Base-by-base conservation (phyloP, 805 yeast species). In the Metschnikowia continentalis region DNA sequence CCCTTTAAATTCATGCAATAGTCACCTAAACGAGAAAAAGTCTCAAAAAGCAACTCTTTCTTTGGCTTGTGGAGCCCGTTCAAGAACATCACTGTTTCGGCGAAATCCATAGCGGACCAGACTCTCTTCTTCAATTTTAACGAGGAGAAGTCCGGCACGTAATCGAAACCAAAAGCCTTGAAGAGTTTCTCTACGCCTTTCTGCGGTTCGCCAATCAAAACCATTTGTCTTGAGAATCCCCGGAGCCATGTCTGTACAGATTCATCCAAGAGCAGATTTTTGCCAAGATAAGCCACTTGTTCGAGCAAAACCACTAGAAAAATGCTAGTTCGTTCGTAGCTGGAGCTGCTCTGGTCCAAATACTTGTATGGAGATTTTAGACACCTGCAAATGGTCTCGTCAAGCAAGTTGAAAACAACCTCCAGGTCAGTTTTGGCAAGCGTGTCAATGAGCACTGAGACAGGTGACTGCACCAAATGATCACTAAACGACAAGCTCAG, bases 301-400 rank as follows among this genome's bases (percentile, higher is more conserved):
- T 90, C 97, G 42, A 82, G 65, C 6, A 72, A 55, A 1, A 63
- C 68, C 43, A 72, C 63, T 2, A 68, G 54, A 46, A 74, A 70
- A 17, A 81, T 57, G 55, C 74, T 68, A 11, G 64, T 48, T 49
- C 68, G 70, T 5, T 57, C 47, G 44, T 63, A 70, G n/a, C 55
- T 54, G 10, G 57, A 36, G 49, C 69, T 72, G 2, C 72, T 64
- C 17, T 63, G 51, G 62, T 92, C 97, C 48, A 89, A 77, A 59
- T 90, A 92, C 62, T 88, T 90, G 69, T 86, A 94, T 0, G 98
- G 97, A 0, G 90, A 68, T 54, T 80, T 77, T 35, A 85, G 77
- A 54, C 84, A 76, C 54, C 97, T 77, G 1, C 89, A 74, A 32
- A 90, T 75, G 0, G 89, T 71, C 64, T 91, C 94, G 62, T 92